Evolutionary conservation across 139 green algal species (phyloP), one percentile per base, ranked within the genome.

Genomic region (Chlorella ohadii): DNA sequence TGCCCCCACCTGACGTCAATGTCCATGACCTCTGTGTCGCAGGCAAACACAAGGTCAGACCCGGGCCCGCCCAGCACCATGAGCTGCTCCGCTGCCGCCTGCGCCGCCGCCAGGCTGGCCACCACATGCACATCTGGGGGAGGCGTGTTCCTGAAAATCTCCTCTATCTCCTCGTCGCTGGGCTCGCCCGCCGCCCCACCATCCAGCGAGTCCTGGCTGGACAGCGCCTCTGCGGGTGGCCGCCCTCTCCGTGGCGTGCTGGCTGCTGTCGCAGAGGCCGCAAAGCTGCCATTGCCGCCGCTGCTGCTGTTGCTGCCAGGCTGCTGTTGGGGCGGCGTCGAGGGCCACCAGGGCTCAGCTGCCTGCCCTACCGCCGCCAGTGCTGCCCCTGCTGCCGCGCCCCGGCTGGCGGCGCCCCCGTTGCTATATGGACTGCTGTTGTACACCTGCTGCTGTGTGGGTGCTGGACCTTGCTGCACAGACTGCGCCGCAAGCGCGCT

Each of bases 11-110:
- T 94, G 23, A 99, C 89, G 70, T 99, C 95, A 38, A 99, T 99
- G 83, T 92, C 81, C 64, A 83, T 86, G 57, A 98, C 96, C 92
- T 98, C 96, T 31, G 96, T 98, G 86, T 98, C 96, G 87, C 94
- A 98, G 0, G 92, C 96, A 91, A 96, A 97, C 31, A 94, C 72
- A 4, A 70, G 31, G 27, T 33, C 12, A 5, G 33, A 31, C 39
- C 12, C 67, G 34, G 31, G 11, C 25, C 67, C 9, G 34, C 51
- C 38, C 27, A 85, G 38, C 22, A 39, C 38, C 56, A 70, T 34
- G 59, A 92, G 82, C 61, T 67, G 68, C 23, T 41, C 41, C 22
- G 81, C 87, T 36, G 70, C 78, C 1, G 44, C 55, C 4, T 34
- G 71, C 33, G 88, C 88, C 13, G 61, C 82, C 56, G 33, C 79